Conservation (phyloP, 78 protist species). For the Anaeramoeba ignava region DNA sequence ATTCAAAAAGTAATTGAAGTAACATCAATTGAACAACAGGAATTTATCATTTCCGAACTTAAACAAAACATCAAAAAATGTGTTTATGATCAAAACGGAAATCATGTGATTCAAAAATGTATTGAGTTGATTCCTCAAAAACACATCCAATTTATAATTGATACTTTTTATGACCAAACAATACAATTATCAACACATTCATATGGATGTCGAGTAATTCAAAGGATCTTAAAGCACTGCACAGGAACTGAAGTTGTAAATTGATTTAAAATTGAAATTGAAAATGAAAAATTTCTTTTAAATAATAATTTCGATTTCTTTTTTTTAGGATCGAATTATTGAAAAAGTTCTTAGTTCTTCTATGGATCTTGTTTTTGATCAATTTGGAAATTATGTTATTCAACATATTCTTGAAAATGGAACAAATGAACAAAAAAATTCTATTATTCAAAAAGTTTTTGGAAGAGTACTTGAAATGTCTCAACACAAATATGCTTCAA, state of each 20-base stretch:
- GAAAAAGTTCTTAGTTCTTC: too few relatives aligned
- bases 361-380: neutral
- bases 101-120: conserved; percentile 96
- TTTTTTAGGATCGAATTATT: too few relatives aligned
- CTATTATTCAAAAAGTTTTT: neutral
- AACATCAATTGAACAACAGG: conserved; percentile 17
- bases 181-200: conserved; percentile 72
- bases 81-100: conserved; percentile 97
- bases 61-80: conserved; percentile 63
- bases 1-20: conserved; percentile 67
- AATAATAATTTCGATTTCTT: too few relatives aligned
- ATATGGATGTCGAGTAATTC: conserved; percentile 97
- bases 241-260: too few relatives aligned
- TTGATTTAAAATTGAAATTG: too few relatives aligned
- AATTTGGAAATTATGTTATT: neutral
- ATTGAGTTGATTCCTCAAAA: conserved; percentile 70
- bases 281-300: too few relatives aligned
- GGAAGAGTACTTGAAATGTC: neutral
- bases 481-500: neutral
- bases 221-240: conserved; percentile 85
- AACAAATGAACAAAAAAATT: neutral
- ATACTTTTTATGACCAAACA: conserved; percentile 33
- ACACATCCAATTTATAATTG: conserved; percentile 70
- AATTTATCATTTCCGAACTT: conserved; percentile 62
- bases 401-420: neutral